Percentiles rank a stretch among this genome's conserved stretches.
phyloP scores from a whole-genome alignment of 306 rosid species.

The Hippophae rhamnoides region DNA sequence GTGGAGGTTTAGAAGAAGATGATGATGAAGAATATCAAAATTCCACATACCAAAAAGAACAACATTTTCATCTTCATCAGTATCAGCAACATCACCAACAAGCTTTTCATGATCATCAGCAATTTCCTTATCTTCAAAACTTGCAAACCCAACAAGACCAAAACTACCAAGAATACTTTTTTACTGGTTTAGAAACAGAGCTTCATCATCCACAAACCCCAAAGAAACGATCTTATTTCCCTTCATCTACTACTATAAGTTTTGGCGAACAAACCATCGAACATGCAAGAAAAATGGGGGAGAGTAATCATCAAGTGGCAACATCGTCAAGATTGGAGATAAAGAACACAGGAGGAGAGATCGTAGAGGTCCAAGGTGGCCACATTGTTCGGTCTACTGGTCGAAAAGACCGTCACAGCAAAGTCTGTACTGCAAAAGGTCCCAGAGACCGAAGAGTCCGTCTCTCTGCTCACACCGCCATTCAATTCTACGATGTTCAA shows the following conservation, averaged over 20 bases:
- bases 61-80: conserved; percentile 18
- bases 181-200: conserved; percentile 9
- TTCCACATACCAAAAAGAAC: conserved; percentile 12
- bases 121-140: conserved; percentile 18
- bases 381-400: conserved; percentile 79
- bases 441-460: conserved; percentile 87
- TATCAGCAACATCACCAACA: background rate
- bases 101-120: conserved; percentile 19
- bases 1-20: conserved; percentile 16
- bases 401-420: conserved; percentile 87
- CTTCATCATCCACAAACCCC: conserved; percentile 15
- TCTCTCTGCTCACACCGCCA: conserved; percentile 82
- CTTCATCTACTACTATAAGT: conserved; percentile 15
- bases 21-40: conserved; percentile 7
- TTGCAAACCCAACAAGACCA: conserved; percentile 3
- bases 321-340: conserved; percentile 37
- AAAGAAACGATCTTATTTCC: conserved; percentile 32
- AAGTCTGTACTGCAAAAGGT: conserved; percentile 85
- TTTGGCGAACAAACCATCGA: conserved; percentile 27
- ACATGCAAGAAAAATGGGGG: conserved; percentile 73
- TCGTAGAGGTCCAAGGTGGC: conserved; percentile 78
- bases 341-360: conserved; percentile 44
- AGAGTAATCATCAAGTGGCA: conserved; percentile 22
- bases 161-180: conserved; percentile 2
- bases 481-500: conserved; percentile 85